Percentiles rank a stretch among this genome's conserved stretches.
Conservation (phyloP, 2,329 filamentous ascomycete species). For the Nannizziopsis arthrosporioides region DNA sequence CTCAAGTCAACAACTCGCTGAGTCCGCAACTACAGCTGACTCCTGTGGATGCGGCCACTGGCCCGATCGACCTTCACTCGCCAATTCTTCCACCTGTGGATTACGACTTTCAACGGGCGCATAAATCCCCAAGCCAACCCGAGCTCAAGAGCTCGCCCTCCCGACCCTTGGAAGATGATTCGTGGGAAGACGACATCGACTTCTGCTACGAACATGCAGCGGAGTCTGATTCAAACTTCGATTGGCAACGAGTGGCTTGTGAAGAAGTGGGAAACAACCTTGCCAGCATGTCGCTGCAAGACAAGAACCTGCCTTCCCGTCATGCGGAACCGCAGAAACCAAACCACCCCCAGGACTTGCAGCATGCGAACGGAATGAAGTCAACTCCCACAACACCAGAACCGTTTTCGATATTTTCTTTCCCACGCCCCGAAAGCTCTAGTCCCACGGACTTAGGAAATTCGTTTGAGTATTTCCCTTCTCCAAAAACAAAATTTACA, state of each 20-base stretch:
- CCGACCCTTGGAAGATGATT: slow-evolving; percentile 30
- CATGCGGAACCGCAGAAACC: neutral
- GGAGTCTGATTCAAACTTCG: slow-evolving; percentile 50
- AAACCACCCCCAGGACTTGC: neutral
- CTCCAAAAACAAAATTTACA: slow-evolving; percentile 14
- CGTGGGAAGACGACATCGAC: slow-evolving; percentile 53
- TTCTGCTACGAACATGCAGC: slow-evolving; percentile 51
- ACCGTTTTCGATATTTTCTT: slow-evolving; percentile 5
- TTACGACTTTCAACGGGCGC: neutral
- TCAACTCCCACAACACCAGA: slow-evolving; percentile 7
- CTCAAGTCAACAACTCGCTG: neutral
- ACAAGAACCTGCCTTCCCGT: neutral
- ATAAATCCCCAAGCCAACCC: neutral
- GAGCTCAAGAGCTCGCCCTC: neutral
- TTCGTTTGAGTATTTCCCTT: slow-evolving; percentile 16
- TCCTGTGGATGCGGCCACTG: neutral
- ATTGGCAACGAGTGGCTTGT: slow-evolving; percentile 39
- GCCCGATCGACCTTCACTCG: slow-evolving; percentile 8
- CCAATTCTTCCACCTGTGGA: slow-evolving; percentile 6
- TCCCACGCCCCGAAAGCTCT: slow-evolving; percentile 8
- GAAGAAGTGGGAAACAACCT: slow-evolving; percentile 21
- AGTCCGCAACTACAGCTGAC: slow-evolving; percentile 7
- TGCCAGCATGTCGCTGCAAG: slow-evolving; percentile 12
- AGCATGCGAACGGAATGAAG: neutral
- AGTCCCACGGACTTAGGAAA: slow-evolving; percentile 2